Evolutionary conservation across 2,329 filamentous ascomycete genomes (phyloP).

Genomic region (Coleophoma cylindrospora): DNA sequence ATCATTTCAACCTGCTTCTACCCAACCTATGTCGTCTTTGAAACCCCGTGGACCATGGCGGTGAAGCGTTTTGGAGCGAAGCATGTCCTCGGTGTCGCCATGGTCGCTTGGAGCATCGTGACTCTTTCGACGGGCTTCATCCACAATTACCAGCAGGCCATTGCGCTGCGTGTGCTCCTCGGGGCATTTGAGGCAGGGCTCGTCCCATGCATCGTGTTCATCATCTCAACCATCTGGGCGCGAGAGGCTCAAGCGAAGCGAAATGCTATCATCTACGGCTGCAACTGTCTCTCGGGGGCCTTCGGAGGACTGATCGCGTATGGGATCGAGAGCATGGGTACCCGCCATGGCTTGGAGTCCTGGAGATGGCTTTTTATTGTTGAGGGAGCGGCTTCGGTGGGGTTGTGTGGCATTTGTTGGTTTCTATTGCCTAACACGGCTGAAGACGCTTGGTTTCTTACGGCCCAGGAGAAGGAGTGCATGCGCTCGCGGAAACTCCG

Average conservation of each 20-base stretch:
- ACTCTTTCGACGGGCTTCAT: background rate
- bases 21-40: background rate
- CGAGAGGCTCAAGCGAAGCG: background rate
- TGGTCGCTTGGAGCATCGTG: background rate
- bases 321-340: constrained; percentile 40
- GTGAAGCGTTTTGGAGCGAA: background rate
- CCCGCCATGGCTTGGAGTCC: constrained; percentile 35
- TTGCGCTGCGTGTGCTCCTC: background rate
- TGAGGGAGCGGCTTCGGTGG: constrained; percentile 14
- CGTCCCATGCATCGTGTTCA: background rate
- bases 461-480: constrained; percentile 7
- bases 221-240: background rate
- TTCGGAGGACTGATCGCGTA: constrained; percentile 21
- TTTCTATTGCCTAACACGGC: constrained; percentile 18
- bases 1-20: background rate
- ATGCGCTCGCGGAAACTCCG: background rate
- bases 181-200: background rate
- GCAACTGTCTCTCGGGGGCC: constrained; percentile 19
- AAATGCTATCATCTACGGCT: background rate
- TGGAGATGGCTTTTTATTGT: constrained; percentile 37
- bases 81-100: background rate
- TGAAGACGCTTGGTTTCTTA: constrained; percentile 23
- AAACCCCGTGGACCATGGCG: background rate
- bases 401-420: constrained; percentile 17
- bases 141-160: background rate